Conservation (phyloP, 2,329 filamentous ascomycete species). For the Leptographium wingfieldii region DNA sequence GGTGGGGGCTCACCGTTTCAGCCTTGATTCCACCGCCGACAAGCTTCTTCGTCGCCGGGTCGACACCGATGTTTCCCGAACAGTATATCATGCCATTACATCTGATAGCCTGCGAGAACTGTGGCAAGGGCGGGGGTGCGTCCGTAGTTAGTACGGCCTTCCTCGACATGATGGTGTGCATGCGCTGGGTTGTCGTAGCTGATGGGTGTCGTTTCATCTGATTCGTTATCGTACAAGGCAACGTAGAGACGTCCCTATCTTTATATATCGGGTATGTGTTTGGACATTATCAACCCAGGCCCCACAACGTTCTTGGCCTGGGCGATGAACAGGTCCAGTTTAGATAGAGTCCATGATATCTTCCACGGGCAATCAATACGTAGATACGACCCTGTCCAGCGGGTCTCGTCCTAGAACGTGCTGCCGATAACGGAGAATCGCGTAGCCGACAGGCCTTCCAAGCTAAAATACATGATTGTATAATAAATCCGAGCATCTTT, state of each 20-base stretch:
- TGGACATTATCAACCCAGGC: not conserved
- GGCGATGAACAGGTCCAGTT: not conserved
- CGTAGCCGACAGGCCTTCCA: too few relatives aligned
- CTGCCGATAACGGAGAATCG: not conserved
- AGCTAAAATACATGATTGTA: not conserved
- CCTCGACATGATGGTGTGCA: not conserved
- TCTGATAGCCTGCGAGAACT: constrained; percentile 49
- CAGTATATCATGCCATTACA: constrained; percentile 59
- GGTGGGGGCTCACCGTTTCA: constrained; percentile 26
- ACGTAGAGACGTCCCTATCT: not conserved
- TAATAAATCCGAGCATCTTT: not conserved
- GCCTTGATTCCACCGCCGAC: constrained; percentile 45
- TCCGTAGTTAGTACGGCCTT: constrained; percentile 30
- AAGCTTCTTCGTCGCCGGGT: constrained; percentile 39
- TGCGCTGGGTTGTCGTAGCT: not conserved
- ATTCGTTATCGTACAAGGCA: not conserved
- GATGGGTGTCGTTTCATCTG: too few relatives aligned
- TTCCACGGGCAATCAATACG: not conserved
- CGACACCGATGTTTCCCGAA: constrained; percentile 48
- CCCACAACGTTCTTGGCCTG: not conserved
- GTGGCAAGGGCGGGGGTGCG: constrained; percentile 37
- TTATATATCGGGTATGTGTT: too few relatives aligned
- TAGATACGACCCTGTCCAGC: not conserved
- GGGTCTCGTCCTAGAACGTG: not conserved
- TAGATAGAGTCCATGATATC: not conserved